Evolutionary conservation across 495 filamentous ascomycete genomes (phyloP), one percentile per base, ranked within the genome.

Genomic region (Oidiodendron maius): DNA sequence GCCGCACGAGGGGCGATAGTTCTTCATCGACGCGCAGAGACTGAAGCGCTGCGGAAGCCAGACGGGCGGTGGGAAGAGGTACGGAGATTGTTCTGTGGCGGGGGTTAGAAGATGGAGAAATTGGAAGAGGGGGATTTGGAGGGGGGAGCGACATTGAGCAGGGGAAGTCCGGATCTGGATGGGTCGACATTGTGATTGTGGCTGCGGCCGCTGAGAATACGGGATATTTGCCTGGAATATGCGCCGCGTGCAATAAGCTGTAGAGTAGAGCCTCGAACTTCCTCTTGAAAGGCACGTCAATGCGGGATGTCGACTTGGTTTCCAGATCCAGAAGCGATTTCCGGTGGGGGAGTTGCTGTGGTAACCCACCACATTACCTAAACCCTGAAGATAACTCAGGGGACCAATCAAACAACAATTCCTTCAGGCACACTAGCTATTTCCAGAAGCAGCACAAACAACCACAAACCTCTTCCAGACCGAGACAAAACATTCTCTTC

Each of bases 11-110:
- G 3, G 83, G 74, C 10, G 93, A 96, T 21, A 97, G 75, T 60
- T 98, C 93, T 53, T 81, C 70, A 67, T 98, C 93, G 42, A 98
- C 93, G 46, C 80, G 71, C 35, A 98, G 70, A 23, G 89, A 77
- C 57, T 76, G 80, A 6, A 86, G 75, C 28, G 93, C 89, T 28
- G 84, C 79, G 20, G 74, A 77, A 8, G 91, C 91, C 28, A 97
- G 81, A 50, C 83, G 83, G 25, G 83, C 68, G 39, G 82, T 86
- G 18, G 91, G 93, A 56, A 98, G 82, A 26, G 94, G 93, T 40
- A 96, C 71, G 48, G 80, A 74, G 53, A 97, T 80, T 20, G 74
- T 83, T 50, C 91, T 96, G 58, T 28, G 10, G 40, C 40, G 5
- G 24, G 40, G 16, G 45, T 28, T 46, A 25, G 17, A 11, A 17